A percentile compares a stretch with the other conserved stretches of the same genome.
Evolutionary conservation across 2,329 filamentous ascomycete species (phyloP).

Genomic region (Xylariales sp.): DNA sequence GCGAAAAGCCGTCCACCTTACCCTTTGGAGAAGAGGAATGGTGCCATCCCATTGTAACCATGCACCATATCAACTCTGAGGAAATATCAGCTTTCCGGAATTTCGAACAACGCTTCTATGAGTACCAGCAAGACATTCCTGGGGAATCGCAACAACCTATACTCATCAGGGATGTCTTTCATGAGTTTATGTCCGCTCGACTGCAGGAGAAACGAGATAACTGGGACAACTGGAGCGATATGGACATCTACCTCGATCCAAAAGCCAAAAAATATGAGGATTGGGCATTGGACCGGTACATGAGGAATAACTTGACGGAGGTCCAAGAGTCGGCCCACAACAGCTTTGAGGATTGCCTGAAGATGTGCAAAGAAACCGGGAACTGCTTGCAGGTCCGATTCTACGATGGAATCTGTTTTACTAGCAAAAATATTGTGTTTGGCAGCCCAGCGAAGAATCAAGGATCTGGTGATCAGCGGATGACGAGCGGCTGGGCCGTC

Average conservation of each 20-base stretch:
- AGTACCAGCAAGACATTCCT: slow-evolving; percentile 10
- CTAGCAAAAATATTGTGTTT: slow-evolving; percentile 29
- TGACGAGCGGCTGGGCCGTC: slow-evolving; percentile 37
- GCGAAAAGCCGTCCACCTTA: slow-evolving; percentile 49
- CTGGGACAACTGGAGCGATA: slow-evolving; percentile 51
- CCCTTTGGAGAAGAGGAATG: slow-evolving; percentile 42
- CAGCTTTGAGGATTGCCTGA: slow-evolving; percentile 36
- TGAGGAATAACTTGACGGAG: slow-evolving; percentile 26
- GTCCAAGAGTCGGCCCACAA: slow-evolving; percentile 36
- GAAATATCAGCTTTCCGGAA: slow-evolving; percentile 47
- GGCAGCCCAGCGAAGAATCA: slow-evolving; percentile 31
- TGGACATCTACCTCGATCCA: slow-evolving; percentile 35
- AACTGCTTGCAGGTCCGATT: slow-evolving; percentile 39
- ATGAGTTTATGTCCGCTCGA: slow-evolving; percentile 37
- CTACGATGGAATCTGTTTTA: slow-evolving; percentile 31
- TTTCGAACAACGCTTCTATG: slow-evolving; percentile 40
- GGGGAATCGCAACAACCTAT: slow-evolving; percentile 23
- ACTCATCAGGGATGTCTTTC: slow-evolving; percentile 43
- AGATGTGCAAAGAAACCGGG: slow-evolving; percentile 34
- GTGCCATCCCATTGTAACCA: slow-evolving; percentile 52
- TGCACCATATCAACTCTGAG: slow-evolving; percentile 49
- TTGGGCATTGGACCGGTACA: slow-evolving; percentile 25
- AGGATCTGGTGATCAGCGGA: slow-evolving; percentile 22
- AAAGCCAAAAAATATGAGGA: slow-evolving; percentile 22
- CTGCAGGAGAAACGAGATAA: slow-evolving; percentile 34